phyloP scores from a whole-genome alignment of 495 filamentous ascomycete genomes.

The Sabuloglossum arenarium region DNA sequence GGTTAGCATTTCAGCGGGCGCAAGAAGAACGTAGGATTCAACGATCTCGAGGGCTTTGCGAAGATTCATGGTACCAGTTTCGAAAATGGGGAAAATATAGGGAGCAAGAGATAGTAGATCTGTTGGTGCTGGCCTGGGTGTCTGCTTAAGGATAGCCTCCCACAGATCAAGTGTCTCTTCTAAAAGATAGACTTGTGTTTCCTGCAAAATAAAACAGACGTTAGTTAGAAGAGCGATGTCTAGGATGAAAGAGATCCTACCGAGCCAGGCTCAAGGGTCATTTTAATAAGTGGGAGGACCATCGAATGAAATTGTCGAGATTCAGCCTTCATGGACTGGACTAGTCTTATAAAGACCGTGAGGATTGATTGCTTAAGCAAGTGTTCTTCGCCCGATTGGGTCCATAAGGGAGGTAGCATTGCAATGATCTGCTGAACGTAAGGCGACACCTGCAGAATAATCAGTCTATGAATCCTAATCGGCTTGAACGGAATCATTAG shows the following conservation, averaged over 20 bases:
- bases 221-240: neutral
- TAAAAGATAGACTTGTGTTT: constrained; percentile 62
- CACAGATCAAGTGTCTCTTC: constrained; percentile 87
- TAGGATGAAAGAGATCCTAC: constrained; percentile 17
- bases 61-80: constrained; percentile 47
- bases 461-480: neutral
- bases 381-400: constrained; percentile 56
- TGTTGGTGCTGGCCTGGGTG: constrained; percentile 37
- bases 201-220: constrained; percentile 15
- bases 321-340: constrained; percentile 54
- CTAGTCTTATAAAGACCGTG: constrained; percentile 57
- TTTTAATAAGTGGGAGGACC: constrained; percentile 58
- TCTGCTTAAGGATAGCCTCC: constrained; percentile 53
- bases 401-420: constrained; percentile 70
- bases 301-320: constrained; percentile 48
- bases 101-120: constrained; percentile 47
- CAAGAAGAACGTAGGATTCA: constrained; percentile 61
- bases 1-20: constrained; percentile 51
- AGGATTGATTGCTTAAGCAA: constrained; percentile 83
- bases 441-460: constrained; percentile 28
- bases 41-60: constrained; percentile 49
- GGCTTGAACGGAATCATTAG: neutral
- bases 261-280: constrained; percentile 58
- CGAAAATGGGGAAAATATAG: constrained; percentile 47
- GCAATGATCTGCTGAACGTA: constrained; percentile 65